Evolutionary conservation across 495 filamentous ascomycete species (phyloP).

Genomic region (Xylaria palmicola): DNA sequence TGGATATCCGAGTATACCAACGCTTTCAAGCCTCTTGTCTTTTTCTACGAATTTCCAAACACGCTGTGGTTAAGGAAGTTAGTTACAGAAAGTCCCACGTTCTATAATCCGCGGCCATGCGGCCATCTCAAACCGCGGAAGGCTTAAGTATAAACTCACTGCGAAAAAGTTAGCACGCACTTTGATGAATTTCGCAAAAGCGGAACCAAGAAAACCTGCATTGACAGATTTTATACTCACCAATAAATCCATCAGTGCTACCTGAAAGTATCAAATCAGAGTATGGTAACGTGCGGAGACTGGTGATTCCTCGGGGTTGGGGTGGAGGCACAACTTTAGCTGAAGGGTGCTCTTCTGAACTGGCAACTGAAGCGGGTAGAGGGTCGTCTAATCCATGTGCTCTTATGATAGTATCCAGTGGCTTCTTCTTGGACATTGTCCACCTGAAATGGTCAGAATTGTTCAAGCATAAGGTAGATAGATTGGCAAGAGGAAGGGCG

Average conservation of each 20-base stretch:
- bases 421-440: slow-evolving; percentile 92
- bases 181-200: neutral
- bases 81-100: neutral
- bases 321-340: slow-evolving; percentile 56
- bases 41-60: slow-evolving; percentile 53
- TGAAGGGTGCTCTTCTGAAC: slow-evolving; percentile 63
- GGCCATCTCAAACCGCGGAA: neutral
- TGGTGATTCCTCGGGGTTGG: slow-evolving; percentile 86
- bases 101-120: neutral
- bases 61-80: slow-evolving; percentile 6
- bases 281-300: slow-evolving; percentile 78
- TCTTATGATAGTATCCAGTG: slow-evolving; percentile 72
- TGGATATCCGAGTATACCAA: slow-evolving; percentile 62
- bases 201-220: neutral
- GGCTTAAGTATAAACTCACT: neutral
- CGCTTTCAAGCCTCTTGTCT: slow-evolving; percentile 70
- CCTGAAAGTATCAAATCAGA: slow-evolving; percentile 85
- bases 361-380: slow-evolving; percentile 61
- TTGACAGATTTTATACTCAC: slow-evolving; percentile 63
- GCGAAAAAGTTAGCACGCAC: neutral
- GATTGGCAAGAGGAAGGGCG: neutral
- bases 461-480: neutral
- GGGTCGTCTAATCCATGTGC: slow-evolving; percentile 82
- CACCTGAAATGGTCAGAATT: slow-evolving; percentile 43
- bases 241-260: slow-evolving; percentile 87